Evolutionary conservation across 23 red algal genomes (phyloP).

Genomic region (Cyanidium caldarium): DNA sequence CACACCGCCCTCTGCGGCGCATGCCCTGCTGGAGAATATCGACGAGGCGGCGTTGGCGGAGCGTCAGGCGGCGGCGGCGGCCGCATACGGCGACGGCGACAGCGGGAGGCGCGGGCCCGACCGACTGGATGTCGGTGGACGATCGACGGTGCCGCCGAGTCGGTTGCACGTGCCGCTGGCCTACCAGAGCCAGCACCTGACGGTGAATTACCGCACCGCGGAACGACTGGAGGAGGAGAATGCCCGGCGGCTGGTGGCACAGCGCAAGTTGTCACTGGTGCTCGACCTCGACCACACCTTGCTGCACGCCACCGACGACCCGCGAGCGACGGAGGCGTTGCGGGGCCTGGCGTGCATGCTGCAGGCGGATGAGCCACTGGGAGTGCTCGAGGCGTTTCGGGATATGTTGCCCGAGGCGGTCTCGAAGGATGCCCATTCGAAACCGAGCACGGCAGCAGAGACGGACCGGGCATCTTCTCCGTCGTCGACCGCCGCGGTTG

Average conservation of each 20-base stretch:
- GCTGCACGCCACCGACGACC: constrained; percentile 76
- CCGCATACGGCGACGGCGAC: neutral
- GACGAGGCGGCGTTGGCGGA: neutral
- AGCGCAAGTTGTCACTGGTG: constrained; percentile 59
- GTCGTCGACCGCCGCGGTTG: too few relatives aligned
- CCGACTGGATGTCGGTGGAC: neutral
- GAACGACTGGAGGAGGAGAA: constrained; percentile 22
- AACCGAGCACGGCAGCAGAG: neutral
- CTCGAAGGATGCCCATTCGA: neutral
- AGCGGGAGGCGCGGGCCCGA: neutral
- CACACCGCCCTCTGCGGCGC: neutral
- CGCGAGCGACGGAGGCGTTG: constrained; percentile 14
- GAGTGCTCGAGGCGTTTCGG: neutral
- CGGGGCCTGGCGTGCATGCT: neutral
- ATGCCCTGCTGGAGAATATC: neutral
- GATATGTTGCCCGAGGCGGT: neutral
- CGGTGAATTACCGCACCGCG: constrained; percentile 23
- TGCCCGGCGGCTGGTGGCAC: constrained; percentile 30
- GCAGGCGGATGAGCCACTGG: neutral
- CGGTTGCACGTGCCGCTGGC: neutral
- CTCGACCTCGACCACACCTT: constrained; percentile 98
- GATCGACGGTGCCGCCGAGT: neutral
- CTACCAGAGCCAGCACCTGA: constrained; percentile 5
- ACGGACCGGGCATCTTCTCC: too few relatives aligned
- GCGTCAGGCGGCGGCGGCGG: neutral